Evolutionary conservation across 768 basidiomycete genomes (phyloP), one percentile per base, ranked within the genome.

Genomic region (Rhizopogon salebrosus): DNA sequence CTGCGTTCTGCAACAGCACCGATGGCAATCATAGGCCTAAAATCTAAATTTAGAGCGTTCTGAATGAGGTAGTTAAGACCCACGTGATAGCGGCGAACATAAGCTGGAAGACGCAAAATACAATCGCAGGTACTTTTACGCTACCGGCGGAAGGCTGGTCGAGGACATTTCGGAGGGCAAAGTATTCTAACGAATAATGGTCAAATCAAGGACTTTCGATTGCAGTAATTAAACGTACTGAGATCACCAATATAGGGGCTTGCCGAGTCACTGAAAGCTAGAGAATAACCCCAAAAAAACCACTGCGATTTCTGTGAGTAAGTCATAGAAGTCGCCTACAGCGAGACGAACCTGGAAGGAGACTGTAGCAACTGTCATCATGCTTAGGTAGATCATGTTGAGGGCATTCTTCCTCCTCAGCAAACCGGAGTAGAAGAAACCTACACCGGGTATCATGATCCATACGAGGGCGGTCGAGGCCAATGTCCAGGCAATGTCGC

Each of bases 241-340:
- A 99, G 78, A 60, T 95, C 74, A 9, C 95, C 95, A 56, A 99
- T 95, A 68, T 78, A 98, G n/a, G 60, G 57, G 55, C 71, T 75
- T 4, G 77, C 91, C 0, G 78, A 82, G 13, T 92, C 89, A 55
- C 86, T 88, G 73, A 98, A 98, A 0, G 95, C 82, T 22, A 98
- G 75, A 2, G 92, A 94, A 72, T 80, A 98, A 2, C 95, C 95
- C 95, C 95, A 97, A 78, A 95, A 94, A 76, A 92, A 94, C 92
- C 92, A 95, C 87, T 93, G 57, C 14, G 54, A 55, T 29, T 7
- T 36, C 4, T 31, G 22, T 62, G 18, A 59, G 59, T 8, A 46
- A 37, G 31, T 2, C 10, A n/a, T 40, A 27, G 6, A 7, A 20
- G 27, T 40, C 41, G 26, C 41, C 23, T 26, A 2, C 20, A 9